Conservation (phyloP, 441 rosid species). For the Euphorbia schlechtendalii region DNA sequence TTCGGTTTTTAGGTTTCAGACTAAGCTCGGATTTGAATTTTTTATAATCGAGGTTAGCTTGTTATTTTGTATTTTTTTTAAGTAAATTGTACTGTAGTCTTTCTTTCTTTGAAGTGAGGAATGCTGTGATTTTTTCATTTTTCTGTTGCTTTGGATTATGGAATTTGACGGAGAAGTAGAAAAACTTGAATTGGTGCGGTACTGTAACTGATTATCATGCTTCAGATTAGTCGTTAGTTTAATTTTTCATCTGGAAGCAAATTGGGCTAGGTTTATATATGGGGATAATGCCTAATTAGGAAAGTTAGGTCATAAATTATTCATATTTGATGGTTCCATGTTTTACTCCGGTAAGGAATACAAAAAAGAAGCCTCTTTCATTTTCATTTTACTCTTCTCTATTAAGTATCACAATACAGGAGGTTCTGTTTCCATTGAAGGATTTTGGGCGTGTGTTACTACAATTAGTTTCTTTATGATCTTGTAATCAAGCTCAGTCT, state of each 20-base stretch:
- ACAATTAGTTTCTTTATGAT: constrained; percentile 6
- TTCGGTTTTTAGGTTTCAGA: constrained; percentile 23
- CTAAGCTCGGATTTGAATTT: constrained; percentile 47
- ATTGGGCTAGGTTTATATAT: neutral
- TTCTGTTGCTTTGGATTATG: constrained; percentile 7
- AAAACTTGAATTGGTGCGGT: constrained; percentile 10
- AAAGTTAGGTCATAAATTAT: neutral
- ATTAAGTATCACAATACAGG: neutral
- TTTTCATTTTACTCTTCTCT: neutral
- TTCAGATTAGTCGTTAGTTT: neutral
- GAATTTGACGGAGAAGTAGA: constrained; percentile 13
- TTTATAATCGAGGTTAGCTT: constrained; percentile 48
- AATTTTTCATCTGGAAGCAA: constrained; percentile 14
- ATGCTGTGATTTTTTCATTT: constrained; percentile 15
- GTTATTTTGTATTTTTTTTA: too few species aligned
- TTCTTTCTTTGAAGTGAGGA: constrained; percentile 10
- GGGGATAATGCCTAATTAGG: neutral
- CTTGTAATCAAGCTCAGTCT: too few species aligned
- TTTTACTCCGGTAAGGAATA: too few species aligned
- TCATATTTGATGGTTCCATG: neutral
- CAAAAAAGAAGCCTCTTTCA: neutral
- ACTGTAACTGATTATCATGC: constrained; percentile 12
- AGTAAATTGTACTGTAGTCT: too few species aligned
- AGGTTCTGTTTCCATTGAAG: constrained; percentile 5
- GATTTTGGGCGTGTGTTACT: constrained; percentile 1